These are phyloP conservation scores for Millerozyma acaciae DNA, from an alignment of 805 yeast species.

Conservation along the genomic window DNA sequence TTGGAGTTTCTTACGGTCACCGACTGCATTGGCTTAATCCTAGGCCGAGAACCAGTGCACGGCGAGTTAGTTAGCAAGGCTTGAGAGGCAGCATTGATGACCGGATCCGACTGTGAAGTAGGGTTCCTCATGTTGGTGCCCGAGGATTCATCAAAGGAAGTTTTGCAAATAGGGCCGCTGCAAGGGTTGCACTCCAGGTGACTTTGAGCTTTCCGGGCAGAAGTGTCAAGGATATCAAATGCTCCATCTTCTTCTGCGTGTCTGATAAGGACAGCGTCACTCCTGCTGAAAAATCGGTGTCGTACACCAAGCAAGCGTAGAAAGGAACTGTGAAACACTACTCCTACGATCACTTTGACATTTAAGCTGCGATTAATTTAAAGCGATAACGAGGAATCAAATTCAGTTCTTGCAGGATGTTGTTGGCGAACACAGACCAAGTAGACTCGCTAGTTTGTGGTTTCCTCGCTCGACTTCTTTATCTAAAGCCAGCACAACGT, in stretches of 20 bases:
- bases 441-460: no score
- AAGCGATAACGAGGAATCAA: background rate
- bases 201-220: conserved; percentile 1
- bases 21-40: conserved; percentile 1
- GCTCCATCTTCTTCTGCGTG: conserved; percentile 1
- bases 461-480: no score
- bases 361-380: conserved; percentile 2
- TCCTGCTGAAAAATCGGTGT: conserved; percentile 1
- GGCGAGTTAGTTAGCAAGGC: background rate
- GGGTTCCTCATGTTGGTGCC: background rate
- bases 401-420: conserved; percentile 2
- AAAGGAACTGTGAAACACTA: conserved; percentile 1
- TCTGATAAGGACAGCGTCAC: conserved; percentile 1
- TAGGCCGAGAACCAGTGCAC: conserved; percentile 1
- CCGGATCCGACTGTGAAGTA: background rate
- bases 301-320: conserved; percentile 1
- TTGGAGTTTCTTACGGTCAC: background rate
- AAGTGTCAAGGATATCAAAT: conserved; percentile 2
- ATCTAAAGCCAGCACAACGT: no score
- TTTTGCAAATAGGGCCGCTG: background rate
- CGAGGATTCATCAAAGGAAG: background rate
- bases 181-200: conserved; percentile 1
- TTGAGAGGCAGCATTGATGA: conserved; percentile 4
- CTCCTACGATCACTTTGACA: conserved; percentile 2
- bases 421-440: background rate